Evolutionary conservation across 202 grass and related monocot genomes (phyloP).

Genomic region (Panicum virgatum): DNA sequence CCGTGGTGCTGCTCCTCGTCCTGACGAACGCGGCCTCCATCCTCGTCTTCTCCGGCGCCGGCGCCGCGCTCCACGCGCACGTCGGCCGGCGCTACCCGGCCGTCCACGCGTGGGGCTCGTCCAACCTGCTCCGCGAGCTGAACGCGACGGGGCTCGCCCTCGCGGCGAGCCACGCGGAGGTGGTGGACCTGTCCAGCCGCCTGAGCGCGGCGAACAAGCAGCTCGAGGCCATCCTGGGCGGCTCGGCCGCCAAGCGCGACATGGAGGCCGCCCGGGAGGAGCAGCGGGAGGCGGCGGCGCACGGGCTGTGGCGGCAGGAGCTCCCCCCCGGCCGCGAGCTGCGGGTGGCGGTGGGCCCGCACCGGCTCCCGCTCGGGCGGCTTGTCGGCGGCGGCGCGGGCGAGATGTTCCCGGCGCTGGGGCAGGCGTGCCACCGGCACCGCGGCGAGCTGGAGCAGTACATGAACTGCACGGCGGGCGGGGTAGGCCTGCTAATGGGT

Average conservation of each 20-base stretch:
- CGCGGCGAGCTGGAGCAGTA: constrained; percentile 50
- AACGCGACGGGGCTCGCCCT: constrained; percentile 51
- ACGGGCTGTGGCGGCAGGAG: not conserved
- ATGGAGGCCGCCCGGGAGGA: not conserved
- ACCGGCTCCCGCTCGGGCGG: constrained; percentile 14
- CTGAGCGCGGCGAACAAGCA: constrained; percentile 46
- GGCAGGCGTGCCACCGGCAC: constrained; percentile 52
- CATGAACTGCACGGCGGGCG: constrained; percentile 56
- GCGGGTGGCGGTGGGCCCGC: constrained; percentile 37
- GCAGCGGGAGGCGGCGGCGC: not conserved
- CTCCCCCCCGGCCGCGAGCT: constrained; percentile 47
- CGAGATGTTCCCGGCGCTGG: constrained; percentile 48
- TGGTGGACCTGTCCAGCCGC: constrained; percentile 39
- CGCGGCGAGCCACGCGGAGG: constrained; percentile 30
- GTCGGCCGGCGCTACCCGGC: constrained; percentile 12
- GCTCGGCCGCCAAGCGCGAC: not conserved
- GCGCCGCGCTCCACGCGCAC: not conserved
- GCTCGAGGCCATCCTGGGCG: constrained; percentile 50
- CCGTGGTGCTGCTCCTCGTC: constrained; percentile 29
- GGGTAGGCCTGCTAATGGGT: no score
- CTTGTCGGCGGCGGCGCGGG: not conserved
- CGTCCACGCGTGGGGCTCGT: constrained; percentile 43
- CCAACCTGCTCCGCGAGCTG: constrained; percentile 53
- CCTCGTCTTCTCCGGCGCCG: constrained; percentile 45
- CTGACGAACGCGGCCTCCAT: constrained; percentile 55